These are phyloP conservation scores for Blepharisma undulans DNA, from an alignment of 169 alveolate species.

Conservation along the genomic window DNA sequence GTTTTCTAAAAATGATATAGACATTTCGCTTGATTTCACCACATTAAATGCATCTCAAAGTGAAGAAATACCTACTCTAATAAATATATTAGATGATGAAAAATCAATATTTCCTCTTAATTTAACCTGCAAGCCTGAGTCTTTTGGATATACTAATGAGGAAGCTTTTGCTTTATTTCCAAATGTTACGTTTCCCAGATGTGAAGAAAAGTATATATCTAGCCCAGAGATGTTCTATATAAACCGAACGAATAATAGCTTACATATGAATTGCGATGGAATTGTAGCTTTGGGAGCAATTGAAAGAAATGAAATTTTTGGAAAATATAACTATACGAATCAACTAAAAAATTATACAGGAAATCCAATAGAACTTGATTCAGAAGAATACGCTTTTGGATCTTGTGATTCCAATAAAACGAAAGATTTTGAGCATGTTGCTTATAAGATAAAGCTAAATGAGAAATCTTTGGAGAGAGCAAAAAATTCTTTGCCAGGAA, in stretches of 20 bases:
- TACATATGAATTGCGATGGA: constrained; percentile 8
- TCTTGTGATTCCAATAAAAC: constrained; percentile 1
- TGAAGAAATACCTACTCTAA: not conserved
- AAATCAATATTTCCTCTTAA: not conserved
- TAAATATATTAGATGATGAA: not conserved
- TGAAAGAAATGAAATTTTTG: not conserved
- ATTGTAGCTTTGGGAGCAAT: not conserved
- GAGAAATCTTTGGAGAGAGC: not conserved
- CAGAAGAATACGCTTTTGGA: constrained; percentile 19
- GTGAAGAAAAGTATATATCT: not conserved
- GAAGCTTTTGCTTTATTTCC: not conserved
- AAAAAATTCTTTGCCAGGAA: not conserved
- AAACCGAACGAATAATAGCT: not conserved
- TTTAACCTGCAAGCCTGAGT: constrained; percentile 14
- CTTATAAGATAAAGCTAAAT: too few species aligned
- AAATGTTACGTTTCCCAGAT: not conserved
- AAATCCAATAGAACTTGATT: not conserved
- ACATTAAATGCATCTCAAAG: too few species aligned
- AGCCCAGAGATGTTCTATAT: not conserved
- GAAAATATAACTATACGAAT: not conserved
- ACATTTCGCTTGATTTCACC: too few species aligned
- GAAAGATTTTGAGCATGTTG: too few species aligned
- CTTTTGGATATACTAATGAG: constrained; percentile 10
- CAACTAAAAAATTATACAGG: not conserved
- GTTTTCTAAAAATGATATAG: too few species aligned